Evolutionary conservation across 371 early-diverging fungal species (phyloP), one percentile per base, ranked within the genome.

Genomic region (Mortierella sp.): DNA sequence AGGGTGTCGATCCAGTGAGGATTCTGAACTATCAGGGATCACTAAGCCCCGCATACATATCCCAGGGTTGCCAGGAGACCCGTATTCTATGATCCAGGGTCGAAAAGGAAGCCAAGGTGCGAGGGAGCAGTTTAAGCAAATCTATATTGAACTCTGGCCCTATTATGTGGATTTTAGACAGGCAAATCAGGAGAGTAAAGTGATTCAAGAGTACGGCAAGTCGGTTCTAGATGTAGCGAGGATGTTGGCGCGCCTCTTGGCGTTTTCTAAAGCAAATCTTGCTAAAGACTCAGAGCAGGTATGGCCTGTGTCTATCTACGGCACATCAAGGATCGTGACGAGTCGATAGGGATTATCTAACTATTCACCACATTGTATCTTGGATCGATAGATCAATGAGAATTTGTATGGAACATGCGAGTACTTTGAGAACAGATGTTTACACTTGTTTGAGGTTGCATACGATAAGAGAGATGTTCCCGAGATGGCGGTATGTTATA

Each of bases 361-460:
- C 32, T 41, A 55, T 11, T 24, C 47, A 53, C 55, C 40, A 36
- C 38, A 15, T 43, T 64, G 40, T 52, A 43, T 50, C 55, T 38
- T 67, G 60, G 60, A 59, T 38, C 38, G n/a, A 59, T 59, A 87
- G 85, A 76, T 85, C 68, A 87, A 88, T 73, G 87, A 87, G 72
- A 84, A 88, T 16, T 84, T 94, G 1, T 85, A 90, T 28, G 92
- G 92, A 3, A 87, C 92, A 22, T 90, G 92, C 61, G 92, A 93
- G 73, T 94, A 93, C 77, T 94, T 94, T 85, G 96, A 95, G 80
- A 91, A 90, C 41, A 88, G 91, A 28, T 86, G 93, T 11, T 84
- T 95, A 47, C 93, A 92, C 59, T 88, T 94, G 72, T 96, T 96
- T 76, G 96, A 96, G 69, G 86, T 90, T 21, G 94, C 94, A 15